A percentile compares a stretch with the other conserved stretches of the same genome.
phyloP scores from a whole-genome alignment of 2,329 filamentous ascomycete genomes.

The Claviceps paspali region DNA sequence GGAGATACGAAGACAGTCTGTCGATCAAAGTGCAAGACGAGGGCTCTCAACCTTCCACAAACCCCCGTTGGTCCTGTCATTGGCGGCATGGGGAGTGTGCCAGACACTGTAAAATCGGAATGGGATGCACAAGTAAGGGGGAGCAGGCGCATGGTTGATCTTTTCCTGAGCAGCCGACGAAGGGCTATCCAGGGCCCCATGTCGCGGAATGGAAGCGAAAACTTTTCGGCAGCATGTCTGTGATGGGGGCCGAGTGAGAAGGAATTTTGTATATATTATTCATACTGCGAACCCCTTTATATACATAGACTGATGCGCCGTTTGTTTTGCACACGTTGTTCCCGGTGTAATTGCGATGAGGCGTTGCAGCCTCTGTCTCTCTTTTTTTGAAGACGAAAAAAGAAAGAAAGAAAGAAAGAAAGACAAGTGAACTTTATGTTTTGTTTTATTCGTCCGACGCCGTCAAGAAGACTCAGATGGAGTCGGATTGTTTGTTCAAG shows the following conservation, averaged over 20 bases:
- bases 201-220: conserved; percentile 11
- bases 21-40: conserved; percentile 5
- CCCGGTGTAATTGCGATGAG: too few relatives aligned
- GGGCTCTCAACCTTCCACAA: neutral
- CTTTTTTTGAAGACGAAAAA: neutral
- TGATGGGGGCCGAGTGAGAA: conserved; percentile 6
- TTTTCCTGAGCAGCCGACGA: conserved; percentile 35
- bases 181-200: conserved; percentile 23
- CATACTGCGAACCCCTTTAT: too few relatives aligned
- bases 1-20: conserved; percentile 10
- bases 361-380: too few relatives aligned
- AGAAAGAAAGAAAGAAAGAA: too few relatives aligned
- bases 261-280: conserved; percentile 3
- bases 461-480: too few relatives aligned
- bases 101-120: conserved; percentile 5
- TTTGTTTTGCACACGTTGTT: too few relatives aligned
- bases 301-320: too few relatives aligned
- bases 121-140: conserved; percentile 22
- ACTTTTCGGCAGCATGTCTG: conserved; percentile 18
- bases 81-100: neutral
- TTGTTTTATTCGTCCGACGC: too few relatives aligned
- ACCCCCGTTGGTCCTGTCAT: neutral
- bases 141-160: conserved; percentile 37
- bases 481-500: neutral
- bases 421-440: too few relatives aligned